These are phyloP conservation scores for Gillenia trifoliata DNA, from an alignment of 306 rosid genomes.

Conservation along the genomic window DNA sequence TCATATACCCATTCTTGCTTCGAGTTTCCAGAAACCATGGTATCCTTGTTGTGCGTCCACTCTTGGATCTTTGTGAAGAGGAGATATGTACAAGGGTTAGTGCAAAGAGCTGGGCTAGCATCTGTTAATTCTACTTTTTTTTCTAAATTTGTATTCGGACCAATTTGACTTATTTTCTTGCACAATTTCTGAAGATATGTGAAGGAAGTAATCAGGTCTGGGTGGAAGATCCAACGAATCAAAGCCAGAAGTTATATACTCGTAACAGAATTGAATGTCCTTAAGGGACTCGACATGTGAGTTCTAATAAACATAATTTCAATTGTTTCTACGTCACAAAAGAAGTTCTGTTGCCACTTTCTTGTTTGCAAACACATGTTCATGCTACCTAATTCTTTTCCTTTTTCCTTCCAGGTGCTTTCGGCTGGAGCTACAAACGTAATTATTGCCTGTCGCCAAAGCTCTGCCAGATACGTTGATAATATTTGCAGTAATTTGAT, in stretches of 20 bases:
- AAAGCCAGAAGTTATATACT: conserved; percentile 54
- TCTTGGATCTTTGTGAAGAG: conserved; percentile 70
- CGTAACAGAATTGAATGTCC: conserved; percentile 73
- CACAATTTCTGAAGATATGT: conserved; percentile 55
- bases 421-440: conserved; percentile 72
- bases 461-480: conserved; percentile 62
- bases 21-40: conserved; percentile 39
- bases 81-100: conserved; percentile 79
- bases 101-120: not conserved
- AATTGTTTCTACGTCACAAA: not conserved
- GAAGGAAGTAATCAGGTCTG: conserved; percentile 56
- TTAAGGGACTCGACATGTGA: conserved; percentile 62
- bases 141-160: not conserved
- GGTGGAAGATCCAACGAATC: conserved; percentile 95
- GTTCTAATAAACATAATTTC: conserved; percentile 24
- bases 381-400: not conserved
- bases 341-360: not conserved
- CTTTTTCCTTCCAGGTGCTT: conserved; percentile 36
- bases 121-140: conserved; percentile 3
- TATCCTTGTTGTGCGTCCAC: conserved; percentile 77
- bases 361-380: conserved; percentile 14
- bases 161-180: conserved; percentile 1
- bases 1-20: conserved; percentile 26
- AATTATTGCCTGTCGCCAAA: conserved; percentile 63
- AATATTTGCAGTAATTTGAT: conserved; percentile 43